phyloP scores from a whole-genome alignment of 148 eudicot species.

The Polygonum maritimum region DNA sequence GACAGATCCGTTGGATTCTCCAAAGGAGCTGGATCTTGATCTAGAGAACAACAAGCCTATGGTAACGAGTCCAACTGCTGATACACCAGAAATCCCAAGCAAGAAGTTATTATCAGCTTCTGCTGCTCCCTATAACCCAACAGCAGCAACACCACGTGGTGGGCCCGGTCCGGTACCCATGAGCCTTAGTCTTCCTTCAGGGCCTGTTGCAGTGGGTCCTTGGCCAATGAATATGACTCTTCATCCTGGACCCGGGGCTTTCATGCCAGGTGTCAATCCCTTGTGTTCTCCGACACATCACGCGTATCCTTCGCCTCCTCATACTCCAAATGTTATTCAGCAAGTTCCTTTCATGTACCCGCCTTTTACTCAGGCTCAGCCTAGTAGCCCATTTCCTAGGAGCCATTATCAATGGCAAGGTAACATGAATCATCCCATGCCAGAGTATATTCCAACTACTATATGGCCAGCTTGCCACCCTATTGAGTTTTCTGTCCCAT shows the following conservation, averaged over 20 bases:
- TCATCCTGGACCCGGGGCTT: slow-evolving; percentile 52
- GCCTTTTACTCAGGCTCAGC: slow-evolving; percentile 65
- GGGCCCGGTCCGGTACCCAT: slow-evolving; percentile 51
- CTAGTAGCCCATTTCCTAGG: slow-evolving; percentile 56
- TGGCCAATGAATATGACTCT: slow-evolving; percentile 85
- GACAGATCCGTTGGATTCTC: slow-evolving; percentile 24
- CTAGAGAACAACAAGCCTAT: slow-evolving; percentile 21
- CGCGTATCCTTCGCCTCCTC: slow-evolving; percentile 81
- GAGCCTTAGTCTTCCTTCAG: slow-evolving; percentile 53
- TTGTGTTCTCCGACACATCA: slow-evolving; percentile 74
- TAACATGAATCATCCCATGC: slow-evolving; percentile 38
- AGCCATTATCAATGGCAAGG: slow-evolving; percentile 78
- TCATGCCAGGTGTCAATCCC: slow-evolving; percentile 44
- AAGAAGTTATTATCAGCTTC: slow-evolving; percentile 94
- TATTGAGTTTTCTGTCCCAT: slow-evolving; percentile 53
- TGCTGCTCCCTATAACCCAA: slow-evolving; percentile 83
- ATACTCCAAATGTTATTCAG: slow-evolving; percentile 76
- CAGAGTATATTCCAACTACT: slow-evolving; percentile 45
- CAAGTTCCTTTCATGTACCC: slow-evolving; percentile 81
- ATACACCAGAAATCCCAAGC: slow-evolving; percentile 42
- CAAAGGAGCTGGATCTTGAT: slow-evolving; percentile 16
- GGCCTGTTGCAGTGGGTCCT: slow-evolving; percentile 55
- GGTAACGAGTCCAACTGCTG: slow-evolving; percentile 29
- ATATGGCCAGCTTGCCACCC: slow-evolving; percentile 72
- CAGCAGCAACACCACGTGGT: slow-evolving; percentile 38